Base-by-base conservation (phyloP, 345 rosid species). In the Murraya paniculata region DNA sequence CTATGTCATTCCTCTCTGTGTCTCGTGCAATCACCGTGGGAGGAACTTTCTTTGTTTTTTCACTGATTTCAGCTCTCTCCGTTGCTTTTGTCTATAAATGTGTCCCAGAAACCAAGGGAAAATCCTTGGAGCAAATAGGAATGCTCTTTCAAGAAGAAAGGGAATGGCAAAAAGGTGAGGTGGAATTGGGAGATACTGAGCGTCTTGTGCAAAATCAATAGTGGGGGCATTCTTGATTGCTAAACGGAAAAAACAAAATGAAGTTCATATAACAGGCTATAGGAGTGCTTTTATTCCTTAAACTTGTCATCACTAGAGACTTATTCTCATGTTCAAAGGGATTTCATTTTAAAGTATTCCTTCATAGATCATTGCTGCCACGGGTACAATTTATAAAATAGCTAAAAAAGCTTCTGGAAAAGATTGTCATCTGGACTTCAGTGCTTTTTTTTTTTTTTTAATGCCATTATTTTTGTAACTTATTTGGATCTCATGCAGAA, bases 51-150 rank as follows among this genome's bases (percentile, higher is more conserved):
- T 81, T 90, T 18, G 45, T 86, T 18, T 92, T 89, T 48, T 77
- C 86, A 13, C 39, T 67, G 58, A 64, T 87, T 55, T 84, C 94
- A 19, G 89, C 87, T 61, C 78, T 86, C 14, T 84, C 91, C 0
- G 80, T 87, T 45, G 78, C 70, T 1, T 92, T 92, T 60, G 89
- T 92, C 22, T 79, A 86, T 69, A n/a, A 36, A 1, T 78, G 84
- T 55, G 85, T 92, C 48, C 93, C 97, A 0, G 93, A 92, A 83
- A 92, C 97, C 16, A 89, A 85, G 79, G 97, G 93, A 30, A 92
- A 86, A 78, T 89, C 97, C 0, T 68, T 89, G 83, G 97, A 92
- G 81, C 82, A 92, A 82, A 89, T 92, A 11, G 91, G 89, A 78
- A 65, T 62, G 76, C 36, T 90, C 36, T 92, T 89, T 80, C 84